Base-by-base conservation (phyloP, 148 eudicot species). In the Linanthus parryae region DNA sequence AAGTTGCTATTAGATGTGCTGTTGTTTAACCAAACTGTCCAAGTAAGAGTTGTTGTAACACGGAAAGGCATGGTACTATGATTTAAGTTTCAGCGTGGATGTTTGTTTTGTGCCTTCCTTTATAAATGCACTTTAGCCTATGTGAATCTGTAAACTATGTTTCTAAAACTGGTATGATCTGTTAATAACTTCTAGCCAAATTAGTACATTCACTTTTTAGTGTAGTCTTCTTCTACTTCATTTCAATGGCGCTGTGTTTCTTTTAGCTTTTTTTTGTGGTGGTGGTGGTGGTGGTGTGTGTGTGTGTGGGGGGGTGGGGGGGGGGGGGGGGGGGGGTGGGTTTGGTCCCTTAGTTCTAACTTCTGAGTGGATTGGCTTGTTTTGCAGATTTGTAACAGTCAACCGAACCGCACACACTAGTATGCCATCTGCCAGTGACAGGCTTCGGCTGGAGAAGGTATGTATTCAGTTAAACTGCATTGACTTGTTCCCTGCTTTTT, bases 401-500 rank as follows among this genome's bases (percentile, higher is more conserved):
- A 71, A 64, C 8, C 73, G 79, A 61, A 88, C 99, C 47, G 77
- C 73, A 18, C 84, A 88, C 71, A 94, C 99, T 28, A 54, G 67
- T 54, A 79, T 88, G 83, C 99, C 99, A 54, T 88, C 91, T 38
- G 63, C 91, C 16, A 73, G 67, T 70, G 96, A 84, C 67, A 79
- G 65, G 78, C 63, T 76, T 62, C 91, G 85, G 46, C 63, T 94
- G 36, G 76, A 79, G 59, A 88, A 94, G 99, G 99, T 88, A 74
- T 42, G 46, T 14, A 25, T 48, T n/a, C 1, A 6, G 16, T 25
- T 27, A 4, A 24, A 21, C 16, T 3, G 7, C 7, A 45, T 14
- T 48, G 52, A 35, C 15, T 22, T 11, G 6, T 45, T 2, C 4
- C 6, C 27, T 12, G 2, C 3, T n/a, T 21, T 8, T 14, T 45